These are phyloP conservation scores for Suaeda aralocaspica DNA, from an alignment of 148 eudicot species.

Conservation along the genomic window DNA sequence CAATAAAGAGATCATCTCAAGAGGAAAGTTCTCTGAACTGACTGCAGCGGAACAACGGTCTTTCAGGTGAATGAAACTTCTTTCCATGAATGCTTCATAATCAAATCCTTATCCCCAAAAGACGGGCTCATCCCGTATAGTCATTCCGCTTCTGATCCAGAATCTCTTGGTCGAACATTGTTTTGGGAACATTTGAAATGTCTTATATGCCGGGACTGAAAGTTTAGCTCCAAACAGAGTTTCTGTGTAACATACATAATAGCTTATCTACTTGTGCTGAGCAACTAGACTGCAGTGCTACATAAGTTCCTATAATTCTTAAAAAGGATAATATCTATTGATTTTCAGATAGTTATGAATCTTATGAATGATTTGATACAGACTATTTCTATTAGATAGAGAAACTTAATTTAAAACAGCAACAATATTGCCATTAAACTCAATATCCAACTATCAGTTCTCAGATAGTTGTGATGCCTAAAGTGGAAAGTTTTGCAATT, in stretches of 20 bases:
- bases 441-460: neutral
- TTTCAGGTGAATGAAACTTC: conserved; percentile 51
- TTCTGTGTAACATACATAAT: no score
- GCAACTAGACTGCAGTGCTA: neutral
- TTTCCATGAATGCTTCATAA: neutral
- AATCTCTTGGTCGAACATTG: no score
- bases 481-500: neutral
- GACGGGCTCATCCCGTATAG: no score
- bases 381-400: neutral
- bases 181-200: no score
- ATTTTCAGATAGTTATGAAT: neutral
- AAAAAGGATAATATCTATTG: neutral
- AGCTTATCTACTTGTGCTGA: neutral
- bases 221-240: no score
- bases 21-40: conserved; percentile 87
- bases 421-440: neutral
- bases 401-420: neutral
- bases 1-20: conserved; percentile 88
- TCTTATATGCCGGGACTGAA: no score
- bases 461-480: neutral
- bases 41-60: conserved; percentile 87
- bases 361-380: no score
- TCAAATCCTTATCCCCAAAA: no score
- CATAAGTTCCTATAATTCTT: no score
- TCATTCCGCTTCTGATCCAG: no score